phyloP scores from a whole-genome alignment of 345 rosid genomes.

The Salix suchowensis region DNA sequence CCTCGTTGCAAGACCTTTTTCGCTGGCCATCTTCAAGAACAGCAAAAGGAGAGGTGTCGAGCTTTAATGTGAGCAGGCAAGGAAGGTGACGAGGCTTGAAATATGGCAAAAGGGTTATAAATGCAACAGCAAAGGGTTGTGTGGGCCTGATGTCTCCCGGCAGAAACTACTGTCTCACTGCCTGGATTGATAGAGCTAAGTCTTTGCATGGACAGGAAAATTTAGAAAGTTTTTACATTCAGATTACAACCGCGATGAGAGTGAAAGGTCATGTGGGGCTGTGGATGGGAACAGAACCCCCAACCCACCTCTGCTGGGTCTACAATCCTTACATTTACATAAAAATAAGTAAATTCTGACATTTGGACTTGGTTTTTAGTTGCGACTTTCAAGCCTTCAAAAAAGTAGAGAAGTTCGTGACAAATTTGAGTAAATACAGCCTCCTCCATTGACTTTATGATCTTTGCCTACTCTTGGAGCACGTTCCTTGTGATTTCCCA shows the following conservation, averaged over 20 bases:
- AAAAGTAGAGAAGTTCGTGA: too few species aligned
- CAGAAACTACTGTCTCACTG: neutral
- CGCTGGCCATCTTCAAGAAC: neutral
- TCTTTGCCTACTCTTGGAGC: neutral
- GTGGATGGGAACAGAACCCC: neutral
- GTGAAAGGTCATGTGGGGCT: constrained; percentile 40
- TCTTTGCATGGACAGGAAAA: neutral
- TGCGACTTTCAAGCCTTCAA: neutral
- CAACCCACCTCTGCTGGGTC: neutral
- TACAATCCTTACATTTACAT: neutral
- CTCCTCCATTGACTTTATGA: neutral
- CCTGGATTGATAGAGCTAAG: constrained; percentile 12
- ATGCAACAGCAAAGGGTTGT: constrained; percentile 20
- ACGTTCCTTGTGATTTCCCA: neutral
- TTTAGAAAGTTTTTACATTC: constrained; percentile 6
- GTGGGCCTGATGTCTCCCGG: neutral
- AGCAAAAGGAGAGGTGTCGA: neutral
- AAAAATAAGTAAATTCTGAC: neutral
- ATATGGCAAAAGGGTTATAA: constrained; percentile 16
- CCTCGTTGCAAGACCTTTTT: neutral
- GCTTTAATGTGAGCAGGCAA: constrained; percentile 10
- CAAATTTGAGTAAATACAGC: neutral
- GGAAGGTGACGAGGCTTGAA: constrained; percentile 11
- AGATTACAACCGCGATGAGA: constrained; percentile 19
- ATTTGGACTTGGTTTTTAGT: neutral